These are phyloP conservation scores for Excoecaria agallocha DNA, from an alignment of 345 rosid species.

Conservation along the genomic window DNA sequence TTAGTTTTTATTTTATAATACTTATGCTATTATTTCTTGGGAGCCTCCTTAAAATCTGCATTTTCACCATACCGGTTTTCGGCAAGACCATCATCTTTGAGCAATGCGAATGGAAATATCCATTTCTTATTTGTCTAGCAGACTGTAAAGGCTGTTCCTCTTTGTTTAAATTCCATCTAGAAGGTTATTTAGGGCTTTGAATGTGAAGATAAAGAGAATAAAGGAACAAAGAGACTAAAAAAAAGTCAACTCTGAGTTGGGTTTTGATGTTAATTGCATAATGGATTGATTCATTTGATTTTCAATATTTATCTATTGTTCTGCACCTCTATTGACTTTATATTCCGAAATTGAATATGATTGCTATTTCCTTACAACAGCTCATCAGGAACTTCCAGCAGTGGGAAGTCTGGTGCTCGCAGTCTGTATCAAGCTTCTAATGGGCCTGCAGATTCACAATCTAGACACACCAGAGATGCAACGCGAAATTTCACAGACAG, in stretches of 20 bases:
- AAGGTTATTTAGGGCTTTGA: not conserved
- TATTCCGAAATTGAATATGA: conserved; percentile 4
- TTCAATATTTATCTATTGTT: conserved; percentile 1
- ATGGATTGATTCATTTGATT: not conserved
- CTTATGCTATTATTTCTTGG: not conserved
- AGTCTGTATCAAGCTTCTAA: conserved; percentile 36
- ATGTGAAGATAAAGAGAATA: not conserved
- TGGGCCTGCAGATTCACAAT: conserved; percentile 32
- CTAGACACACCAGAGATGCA: conserved; percentile 32
- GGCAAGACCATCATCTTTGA: not conserved
- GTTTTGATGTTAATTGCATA: not conserved
- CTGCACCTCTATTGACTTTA: not conserved
- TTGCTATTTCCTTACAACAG: conserved; percentile 26
- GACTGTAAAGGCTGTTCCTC: not conserved
- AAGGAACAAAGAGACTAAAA: not conserved
- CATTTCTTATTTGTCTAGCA: not conserved
- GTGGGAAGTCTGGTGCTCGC: conserved; percentile 35
- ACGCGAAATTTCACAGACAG: conserved; percentile 29
- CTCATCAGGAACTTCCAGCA: conserved; percentile 37
- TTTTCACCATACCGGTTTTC: not conserved
- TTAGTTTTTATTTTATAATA: not conserved
- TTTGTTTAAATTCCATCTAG: not conserved
- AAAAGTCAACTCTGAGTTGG: not conserved
- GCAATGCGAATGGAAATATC: not conserved
- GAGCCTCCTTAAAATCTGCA: not conserved